Percentiles rank a stretch among this genome's conserved stretches.
Evolutionary conservation across 2,329 filamentous ascomycete genomes (phyloP).

Genomic region (Claviceps africana): DNA sequence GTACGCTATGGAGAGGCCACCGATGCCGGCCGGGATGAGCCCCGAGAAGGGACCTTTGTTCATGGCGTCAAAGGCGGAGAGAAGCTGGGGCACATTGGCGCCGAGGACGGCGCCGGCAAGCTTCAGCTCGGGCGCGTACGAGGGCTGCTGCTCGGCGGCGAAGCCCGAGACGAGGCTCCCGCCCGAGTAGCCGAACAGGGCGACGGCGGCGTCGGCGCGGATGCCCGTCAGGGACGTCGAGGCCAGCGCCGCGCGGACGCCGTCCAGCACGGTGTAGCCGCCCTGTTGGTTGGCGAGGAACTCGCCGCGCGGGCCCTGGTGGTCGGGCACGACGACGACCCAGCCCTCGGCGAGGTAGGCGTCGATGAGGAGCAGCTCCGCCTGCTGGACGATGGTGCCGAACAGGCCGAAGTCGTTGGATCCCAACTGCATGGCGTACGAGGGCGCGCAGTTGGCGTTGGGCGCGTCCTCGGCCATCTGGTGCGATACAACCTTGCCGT

Average conservation of each 20-base stretch:
- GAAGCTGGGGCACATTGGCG: constrained; percentile 9
- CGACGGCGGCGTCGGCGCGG: constrained; percentile 16
- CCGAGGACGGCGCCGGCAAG: constrained; percentile 11
- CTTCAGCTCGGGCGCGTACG: constrained; percentile 12
- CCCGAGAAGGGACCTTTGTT: constrained; percentile 9
- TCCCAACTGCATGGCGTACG: constrained; percentile 11
- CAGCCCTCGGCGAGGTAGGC: constrained; percentile 26
- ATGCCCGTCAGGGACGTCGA: constrained; percentile 16
- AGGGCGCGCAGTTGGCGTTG: constrained; percentile 19
- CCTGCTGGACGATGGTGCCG: constrained; percentile 16
- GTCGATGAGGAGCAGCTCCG: constrained; percentile 12
- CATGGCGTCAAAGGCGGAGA: constrained; percentile 4
- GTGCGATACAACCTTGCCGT: constrained; percentile 23
- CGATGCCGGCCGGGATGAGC: constrained; percentile 11
- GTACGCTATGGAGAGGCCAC: constrained; percentile 11
- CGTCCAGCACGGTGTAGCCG: constrained; percentile 29
- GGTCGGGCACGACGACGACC: constrained; percentile 37
- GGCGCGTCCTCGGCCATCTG: constrained; percentile 27
- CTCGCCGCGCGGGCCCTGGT: constrained; percentile 27
- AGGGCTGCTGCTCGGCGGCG: constrained; percentile 4
- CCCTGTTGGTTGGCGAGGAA: constrained; percentile 27
- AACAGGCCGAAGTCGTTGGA: constrained; percentile 18
- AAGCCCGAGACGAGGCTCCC: constrained; percentile 6
- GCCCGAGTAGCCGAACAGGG: constrained; percentile 28
- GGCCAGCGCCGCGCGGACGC: constrained; percentile 25